Evolutionary conservation across 2,329 filamentous ascomycete genomes (phyloP).

Genomic region (Monosporascus sp.): DNA sequence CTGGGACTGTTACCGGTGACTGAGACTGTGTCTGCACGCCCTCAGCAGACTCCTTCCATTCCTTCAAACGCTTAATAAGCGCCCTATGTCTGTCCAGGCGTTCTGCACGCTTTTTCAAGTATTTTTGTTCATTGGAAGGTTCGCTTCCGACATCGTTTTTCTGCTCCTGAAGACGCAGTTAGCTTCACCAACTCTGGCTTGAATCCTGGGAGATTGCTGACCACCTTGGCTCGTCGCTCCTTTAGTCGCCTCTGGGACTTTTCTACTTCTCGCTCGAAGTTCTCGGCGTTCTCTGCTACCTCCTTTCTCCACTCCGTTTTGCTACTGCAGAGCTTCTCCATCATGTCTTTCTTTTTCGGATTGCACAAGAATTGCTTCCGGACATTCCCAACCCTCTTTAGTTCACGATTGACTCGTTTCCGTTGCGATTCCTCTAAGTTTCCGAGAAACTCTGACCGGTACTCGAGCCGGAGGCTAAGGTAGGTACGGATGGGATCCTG

Average conservation of each 20-base stretch:
- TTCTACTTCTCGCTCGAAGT: not conserved
- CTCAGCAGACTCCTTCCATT: not conserved
- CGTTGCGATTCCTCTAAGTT: not conserved
- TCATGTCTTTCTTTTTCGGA: not conserved
- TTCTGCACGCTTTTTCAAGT: too few species aligned
- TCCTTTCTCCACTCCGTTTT: not conserved
- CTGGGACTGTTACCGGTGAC: not conserved
- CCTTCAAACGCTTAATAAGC: not conserved
- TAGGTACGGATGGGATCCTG: not conserved
- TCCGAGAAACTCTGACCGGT: not conserved
- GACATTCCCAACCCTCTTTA: not conserved
- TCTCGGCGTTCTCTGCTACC: not conserved
- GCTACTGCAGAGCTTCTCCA: not conserved
- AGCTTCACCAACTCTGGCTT: too few species aligned
- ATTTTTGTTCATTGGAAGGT: too few species aligned
- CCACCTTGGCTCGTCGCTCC: not conserved
- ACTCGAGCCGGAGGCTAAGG: not conserved
- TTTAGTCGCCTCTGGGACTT: not conserved
- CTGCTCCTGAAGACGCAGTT: too few species aligned
- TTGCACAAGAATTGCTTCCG: not conserved
- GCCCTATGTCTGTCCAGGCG: not conserved
- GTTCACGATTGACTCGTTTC: not conserved
- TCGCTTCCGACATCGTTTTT: too few species aligned
- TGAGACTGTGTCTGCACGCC: not conserved
- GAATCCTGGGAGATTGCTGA: not conserved